phyloP scores from a whole-genome alignment of 768 basidiomycete species.

The Hirschioporus abietinus region DNA sequence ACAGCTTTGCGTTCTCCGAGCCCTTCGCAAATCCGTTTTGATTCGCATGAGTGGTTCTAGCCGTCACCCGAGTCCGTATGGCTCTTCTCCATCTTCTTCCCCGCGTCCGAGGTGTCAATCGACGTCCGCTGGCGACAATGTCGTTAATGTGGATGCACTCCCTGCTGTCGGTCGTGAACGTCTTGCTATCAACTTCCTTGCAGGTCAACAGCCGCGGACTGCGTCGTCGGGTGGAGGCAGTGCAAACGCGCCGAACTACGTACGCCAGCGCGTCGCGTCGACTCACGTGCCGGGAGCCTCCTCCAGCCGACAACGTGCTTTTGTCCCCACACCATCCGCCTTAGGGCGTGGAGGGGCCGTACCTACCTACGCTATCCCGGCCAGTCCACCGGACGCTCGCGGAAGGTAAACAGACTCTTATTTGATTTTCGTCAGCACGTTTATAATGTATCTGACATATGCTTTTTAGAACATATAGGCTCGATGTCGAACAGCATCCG shows the following conservation, averaged over 20 bases:
- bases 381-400: constrained; percentile 1
- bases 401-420: background rate
- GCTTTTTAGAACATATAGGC: constrained; percentile 48
- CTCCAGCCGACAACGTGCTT: background rate
- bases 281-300: background rate
- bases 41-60: background rate
- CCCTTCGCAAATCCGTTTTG: background rate
- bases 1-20: background rate
- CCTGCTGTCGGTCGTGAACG: background rate
- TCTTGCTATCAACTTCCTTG: constrained; percentile 3
- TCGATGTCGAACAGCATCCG: constrained; percentile 85
- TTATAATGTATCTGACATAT: background rate
- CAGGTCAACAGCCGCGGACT: background rate
- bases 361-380: constrained; percentile 6
- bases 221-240: background rate
- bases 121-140: background rate
- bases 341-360: background rate
- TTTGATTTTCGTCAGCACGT: background rate
- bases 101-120: background rate
- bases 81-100: background rate
- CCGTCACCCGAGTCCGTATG: background rate
- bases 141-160: background rate
- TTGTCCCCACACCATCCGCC: background rate
- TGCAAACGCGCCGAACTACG: background rate
- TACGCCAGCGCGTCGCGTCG: background rate